These are phyloP conservation scores for Penicillium daleae DNA, from an alignment of 495 filamentous ascomycete species.

Conservation along the genomic window DNA sequence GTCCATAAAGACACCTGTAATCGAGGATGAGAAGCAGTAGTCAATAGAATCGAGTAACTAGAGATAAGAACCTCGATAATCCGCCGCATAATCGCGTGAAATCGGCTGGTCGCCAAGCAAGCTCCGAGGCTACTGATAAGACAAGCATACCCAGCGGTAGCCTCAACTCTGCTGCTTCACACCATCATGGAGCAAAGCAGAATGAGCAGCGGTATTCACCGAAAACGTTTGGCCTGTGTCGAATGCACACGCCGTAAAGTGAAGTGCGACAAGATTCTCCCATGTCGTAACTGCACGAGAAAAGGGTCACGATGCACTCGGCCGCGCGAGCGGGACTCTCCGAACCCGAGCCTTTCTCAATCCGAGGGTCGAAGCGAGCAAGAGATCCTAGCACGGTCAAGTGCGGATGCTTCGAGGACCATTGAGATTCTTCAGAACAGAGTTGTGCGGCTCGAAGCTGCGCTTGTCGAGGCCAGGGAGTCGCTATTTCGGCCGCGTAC, in stretches of 20 bases:
- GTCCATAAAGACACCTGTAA: background rate
- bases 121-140: conserved; percentile 18
- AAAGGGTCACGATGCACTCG: conserved; percentile 23
- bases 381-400: conserved; percentile 8
- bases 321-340: conserved; percentile 22
- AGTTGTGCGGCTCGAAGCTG: conserved; percentile 24
- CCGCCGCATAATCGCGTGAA: conserved; percentile 13
- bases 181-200: background rate
- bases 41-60: background rate
- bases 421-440: conserved; percentile 28
- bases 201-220: conserved; percentile 24
- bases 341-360: conserved; percentile 16
- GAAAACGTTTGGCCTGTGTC: conserved; percentile 32
- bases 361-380: conserved; percentile 3
- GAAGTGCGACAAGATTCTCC: conserved; percentile 35
- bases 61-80: background rate
- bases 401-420: background rate
- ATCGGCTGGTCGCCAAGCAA: background rate
- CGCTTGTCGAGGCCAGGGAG: conserved; percentile 19
- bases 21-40: background rate
- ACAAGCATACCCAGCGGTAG: background rate
- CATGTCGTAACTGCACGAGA: conserved; percentile 33
- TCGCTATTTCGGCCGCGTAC: background rate
- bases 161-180: conserved; percentile 2
- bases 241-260: conserved; percentile 36